Evolutionary conservation across 1,284 basidiomycete species (phyloP).

Genomic region (Cronartium quercuum): DNA sequence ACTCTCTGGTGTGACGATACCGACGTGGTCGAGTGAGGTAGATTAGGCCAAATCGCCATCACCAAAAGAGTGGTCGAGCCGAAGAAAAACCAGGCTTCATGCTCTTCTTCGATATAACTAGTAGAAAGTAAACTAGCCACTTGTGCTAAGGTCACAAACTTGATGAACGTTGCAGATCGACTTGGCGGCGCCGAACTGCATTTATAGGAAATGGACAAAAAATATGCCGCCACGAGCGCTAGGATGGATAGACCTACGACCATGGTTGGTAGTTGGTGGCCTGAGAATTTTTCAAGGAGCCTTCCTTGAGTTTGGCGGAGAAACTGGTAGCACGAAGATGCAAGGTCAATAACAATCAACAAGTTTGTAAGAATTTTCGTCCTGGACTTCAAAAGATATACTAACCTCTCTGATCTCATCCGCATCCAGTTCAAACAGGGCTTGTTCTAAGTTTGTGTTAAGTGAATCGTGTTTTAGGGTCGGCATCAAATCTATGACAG

Average conservation of each 20-base stretch:
- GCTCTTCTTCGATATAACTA: slow-evolving; percentile 45
- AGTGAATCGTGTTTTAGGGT: neutral
- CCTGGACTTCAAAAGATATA: neutral
- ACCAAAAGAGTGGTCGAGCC: slow-evolving; percentile 15
- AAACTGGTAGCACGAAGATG: slow-evolving; percentile 36
- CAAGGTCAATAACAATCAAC: neutral
- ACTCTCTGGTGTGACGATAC: neutral
- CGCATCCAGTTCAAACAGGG: slow-evolving; percentile 1
- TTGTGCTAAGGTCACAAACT: slow-evolving; percentile 3
- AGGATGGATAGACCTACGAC: slow-evolving; percentile 12
- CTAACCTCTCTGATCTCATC: slow-evolving; percentile 9
- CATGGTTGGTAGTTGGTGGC: slow-evolving; percentile 34
- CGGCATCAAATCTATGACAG: neutral
- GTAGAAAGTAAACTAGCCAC: slow-evolving; percentile 41
- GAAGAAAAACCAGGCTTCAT: slow-evolving; percentile 42
- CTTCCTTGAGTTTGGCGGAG: slow-evolving; percentile 38
- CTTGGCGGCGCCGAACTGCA: neutral
- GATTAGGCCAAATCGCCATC: neutral
- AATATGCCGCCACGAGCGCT: neutral
- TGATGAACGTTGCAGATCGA: slow-evolving; percentile 5
- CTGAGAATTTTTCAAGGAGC: slow-evolving; percentile 40
- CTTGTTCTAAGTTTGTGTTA: neutral
- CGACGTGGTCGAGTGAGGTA: neutral
- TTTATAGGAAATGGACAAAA: neutral
- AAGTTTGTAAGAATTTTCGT: neutral